Evolutionary conservation across 805 yeast genomes (phyloP), one percentile per base, ranked within the genome.

Genomic region (Priceomyces medius): DNA sequence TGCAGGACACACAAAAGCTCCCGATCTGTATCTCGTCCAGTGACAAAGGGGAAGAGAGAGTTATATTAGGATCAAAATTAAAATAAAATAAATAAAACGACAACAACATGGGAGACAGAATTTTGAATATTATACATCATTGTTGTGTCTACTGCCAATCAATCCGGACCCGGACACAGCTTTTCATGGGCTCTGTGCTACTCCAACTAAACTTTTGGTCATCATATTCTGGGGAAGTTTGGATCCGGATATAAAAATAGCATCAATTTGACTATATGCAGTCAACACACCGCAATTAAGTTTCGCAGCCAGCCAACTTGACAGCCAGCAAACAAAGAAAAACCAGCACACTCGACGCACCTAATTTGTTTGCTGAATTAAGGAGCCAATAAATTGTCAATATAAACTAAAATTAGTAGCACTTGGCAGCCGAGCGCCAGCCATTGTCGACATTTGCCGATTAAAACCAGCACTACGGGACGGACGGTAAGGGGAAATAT

Each of bases 301-400:
- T 41, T 41, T 41, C 43, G 43, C 43, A 41, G 43, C 43, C 43
- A 41, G 43, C 43, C 39, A 19, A 9, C 14, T 20, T 20, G 20
- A 24, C 42, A 39, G 42, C 41, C 29, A 26, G 29, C 29, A 5
- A 14, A n/a, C 29, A 26, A 34, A 8, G 7, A n/a, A 20, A 5
- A 34, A 26, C 37, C 37, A 34, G 37, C 37, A 20, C 9, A 10
- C 20, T 34, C 9, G 37, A 20, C 21, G 37, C 37, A 34, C 19
- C 24, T 34, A 20, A 14, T 34, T 23, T 14, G 26, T 34, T 34
- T 26, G 29, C 29, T 26, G n/a, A 10, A 26, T 26, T 26, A n/a
- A 26, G 29, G 7, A 26, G 29, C 29, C 29, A 26, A 26, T 26
- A 26, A 26, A 9, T 26, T 26, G 29, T 5, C 29, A 5, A n/a